These are phyloP conservation scores for Barnettozyma wickerhamii DNA, from an alignment of 805 yeast species.

Conservation along the genomic window DNA sequence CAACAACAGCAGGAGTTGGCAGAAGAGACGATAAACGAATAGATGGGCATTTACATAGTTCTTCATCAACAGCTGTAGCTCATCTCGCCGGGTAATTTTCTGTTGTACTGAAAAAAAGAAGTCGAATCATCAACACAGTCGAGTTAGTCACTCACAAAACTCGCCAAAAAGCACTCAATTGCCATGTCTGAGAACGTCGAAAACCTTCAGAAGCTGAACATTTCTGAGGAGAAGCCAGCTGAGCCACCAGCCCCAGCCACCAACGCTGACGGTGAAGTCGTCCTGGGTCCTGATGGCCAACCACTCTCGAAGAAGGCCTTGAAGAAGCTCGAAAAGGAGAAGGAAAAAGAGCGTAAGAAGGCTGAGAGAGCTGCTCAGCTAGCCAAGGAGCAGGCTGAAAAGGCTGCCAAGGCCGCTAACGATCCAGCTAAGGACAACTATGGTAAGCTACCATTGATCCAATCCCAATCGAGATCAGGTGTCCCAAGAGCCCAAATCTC, in stretches of 20 bases:
- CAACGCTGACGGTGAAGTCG: conserved; percentile 17
- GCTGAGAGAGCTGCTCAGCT: conserved; percentile 87
- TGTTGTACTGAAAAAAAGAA: neutral
- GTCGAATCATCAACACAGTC: neutral
- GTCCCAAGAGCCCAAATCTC: conserved; percentile 55
- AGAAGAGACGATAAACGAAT: conserved; percentile 1
- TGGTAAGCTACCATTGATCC: conserved; percentile 86
- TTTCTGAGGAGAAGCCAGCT: conserved; percentile 8
- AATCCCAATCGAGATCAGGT: conserved; percentile 68
- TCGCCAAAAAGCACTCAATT: neutral
- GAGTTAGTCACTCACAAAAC: neutral
- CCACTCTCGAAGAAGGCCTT: conserved; percentile 92
- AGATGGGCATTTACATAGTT: too few species aligned
- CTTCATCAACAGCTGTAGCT: too few species aligned
- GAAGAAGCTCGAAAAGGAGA: conserved; percentile 90
- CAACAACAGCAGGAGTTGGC: neutral
- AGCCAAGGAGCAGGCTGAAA: conserved; percentile 74
- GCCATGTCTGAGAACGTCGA: conserved; percentile 12
- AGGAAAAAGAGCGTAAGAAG: conserved; percentile 88
- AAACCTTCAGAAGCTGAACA: conserved; percentile 8
- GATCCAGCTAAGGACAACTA: conserved; percentile 87
- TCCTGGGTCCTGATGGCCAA: conserved; percentile 66
- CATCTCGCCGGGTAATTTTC: neutral
- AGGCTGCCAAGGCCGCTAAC: conserved; percentile 63
- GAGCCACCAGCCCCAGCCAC: conserved; percentile 66